Percentiles rank a stretch among this genome's conserved stretches.
Conservation (phyloP, 495 filamentous ascomycete species). For the Talaromyces borbonicus region DNA sequence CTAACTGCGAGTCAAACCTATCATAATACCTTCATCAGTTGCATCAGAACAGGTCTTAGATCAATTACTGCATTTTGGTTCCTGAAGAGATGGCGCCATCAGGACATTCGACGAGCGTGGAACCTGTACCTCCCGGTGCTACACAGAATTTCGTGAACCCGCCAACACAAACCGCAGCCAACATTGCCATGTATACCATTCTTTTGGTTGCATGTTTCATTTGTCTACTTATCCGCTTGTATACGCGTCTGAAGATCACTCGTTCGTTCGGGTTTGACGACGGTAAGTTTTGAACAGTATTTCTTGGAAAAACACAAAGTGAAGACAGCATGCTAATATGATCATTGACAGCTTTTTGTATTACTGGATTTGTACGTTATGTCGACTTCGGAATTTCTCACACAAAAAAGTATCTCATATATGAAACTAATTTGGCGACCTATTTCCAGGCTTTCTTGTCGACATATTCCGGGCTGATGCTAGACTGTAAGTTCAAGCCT, state of each 20-base stretch:
- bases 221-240: not conserved
- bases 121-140: not conserved
- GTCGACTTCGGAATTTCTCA: too few relatives aligned
- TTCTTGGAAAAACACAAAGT: not conserved
- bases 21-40: too few relatives aligned
- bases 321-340: not conserved
- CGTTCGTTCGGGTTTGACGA: conserved; percentile 1
- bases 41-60: too few relatives aligned
- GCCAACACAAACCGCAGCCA: not conserved
- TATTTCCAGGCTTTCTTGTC: not conserved
- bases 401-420: too few relatives aligned
- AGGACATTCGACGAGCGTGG: not conserved
- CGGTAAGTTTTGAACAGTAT: not conserved
- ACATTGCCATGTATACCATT: not conserved
- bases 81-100: not conserved
- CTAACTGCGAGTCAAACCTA: too few relatives aligned
- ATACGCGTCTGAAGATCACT: not conserved
- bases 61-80: too few relatives aligned
- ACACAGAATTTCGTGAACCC: not conserved
- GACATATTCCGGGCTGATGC: not conserved
- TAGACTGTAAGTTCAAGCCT: not conserved
- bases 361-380: conserved; percentile 2
- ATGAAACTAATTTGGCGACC: not conserved
- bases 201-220: not conserved
- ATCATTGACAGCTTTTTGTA: not conserved